Base-by-base conservation (phyloP, 495 filamentous ascomycete species). In the Hypoxylon crocopeplum region DNA sequence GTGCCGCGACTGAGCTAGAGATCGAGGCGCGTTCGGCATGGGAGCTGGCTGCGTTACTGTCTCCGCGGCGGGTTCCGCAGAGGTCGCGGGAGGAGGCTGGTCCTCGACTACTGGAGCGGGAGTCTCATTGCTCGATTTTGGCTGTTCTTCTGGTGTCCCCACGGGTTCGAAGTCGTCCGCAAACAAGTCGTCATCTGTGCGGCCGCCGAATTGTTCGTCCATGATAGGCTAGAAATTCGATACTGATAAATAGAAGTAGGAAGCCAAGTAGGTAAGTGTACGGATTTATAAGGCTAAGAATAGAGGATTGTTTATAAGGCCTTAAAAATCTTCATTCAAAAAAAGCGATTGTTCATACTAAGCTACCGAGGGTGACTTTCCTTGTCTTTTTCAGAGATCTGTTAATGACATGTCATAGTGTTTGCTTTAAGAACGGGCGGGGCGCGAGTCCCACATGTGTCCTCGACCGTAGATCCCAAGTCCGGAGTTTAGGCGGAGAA, bases 131-230 rank as follows among this genome's bases (percentile, higher is more conserved):
- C 5, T 48, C 30, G 20, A 22, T 30, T 16, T 13, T 33, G 47
- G 19, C 0, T 6, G 16, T 16, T 52, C 38, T 16, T 38, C 33
- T 19, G 36, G 34, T 8, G 70, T 48, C 16, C 62, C 56, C 17
- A 79, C 67, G 12, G 74, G 76, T 60, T 81, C 78, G 42, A 79
- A 79, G 39, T 81, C 78, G 45, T 81, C 78, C 5, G 76, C 70
- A 40, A 81, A 81, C 54, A 81, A 70, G 50, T 80, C 78, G 47
- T 81, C 78, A 57, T 81, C 78, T 30, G 78, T 81, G 11, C 78
- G 66, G 22, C 78, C 78, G 49, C 74, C 75, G 29, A 80, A 81
- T 54, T 81, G 78, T 41, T 81, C 78, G 19, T 76, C 72, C 71
- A 74, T 75, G 46, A 40, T 59, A n/a, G 30, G 32, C 27, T 39